Evolutionary conservation across 1,139 yeast genomes (phyloP), one percentile per base, ranked within the genome.

Genomic region (Taphrina betulina): DNA sequence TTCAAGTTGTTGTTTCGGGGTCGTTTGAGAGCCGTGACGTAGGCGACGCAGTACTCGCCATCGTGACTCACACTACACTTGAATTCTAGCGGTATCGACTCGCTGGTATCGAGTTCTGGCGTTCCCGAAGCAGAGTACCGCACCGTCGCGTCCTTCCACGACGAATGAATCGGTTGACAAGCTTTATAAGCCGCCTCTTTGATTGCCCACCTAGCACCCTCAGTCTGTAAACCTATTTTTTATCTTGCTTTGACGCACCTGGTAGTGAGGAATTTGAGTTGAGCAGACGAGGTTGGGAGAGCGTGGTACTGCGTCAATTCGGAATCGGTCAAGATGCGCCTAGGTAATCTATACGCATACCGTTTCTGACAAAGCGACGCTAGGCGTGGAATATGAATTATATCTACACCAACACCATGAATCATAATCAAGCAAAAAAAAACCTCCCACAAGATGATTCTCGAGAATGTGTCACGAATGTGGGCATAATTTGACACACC

Each of bases 161-260:
- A 29, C 7, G 54, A 29, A 5, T 35, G 45, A 22, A 19, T 20
- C 37, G 54, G 54, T 24, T 29, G 46, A 40, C 46, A 34, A 12
- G 54, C 54, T n/a, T 50, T 50, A 34, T 38, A 50, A 16, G 54
- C 54, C 8, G 54, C 54, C 24, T 50, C 54, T 19, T 50, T 50
- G 36, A 50, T 12, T 16, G 54, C 33, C 54, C 54, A 50, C 20
- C 53, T 48, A 35, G 3, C 12, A 12, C 29, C 12, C 31, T 26
- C 10, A 7, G 31, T 26, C 12, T n/a, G n/a, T n/a, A n/a, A n/a
- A 7, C 14, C 19, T 24, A 37, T n/a, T 37, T 28, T 8, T 28
- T 28, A 7, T 12, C 31, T 28, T 28, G 10, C 31, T 28, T 12
- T 12, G 12, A 28, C 12, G 31, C 33, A 48, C 54, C 46, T 38